Evolutionary conservation across 306 rosid species (phyloP).

Genomic region (apple (Malus domestica)): DNA sequence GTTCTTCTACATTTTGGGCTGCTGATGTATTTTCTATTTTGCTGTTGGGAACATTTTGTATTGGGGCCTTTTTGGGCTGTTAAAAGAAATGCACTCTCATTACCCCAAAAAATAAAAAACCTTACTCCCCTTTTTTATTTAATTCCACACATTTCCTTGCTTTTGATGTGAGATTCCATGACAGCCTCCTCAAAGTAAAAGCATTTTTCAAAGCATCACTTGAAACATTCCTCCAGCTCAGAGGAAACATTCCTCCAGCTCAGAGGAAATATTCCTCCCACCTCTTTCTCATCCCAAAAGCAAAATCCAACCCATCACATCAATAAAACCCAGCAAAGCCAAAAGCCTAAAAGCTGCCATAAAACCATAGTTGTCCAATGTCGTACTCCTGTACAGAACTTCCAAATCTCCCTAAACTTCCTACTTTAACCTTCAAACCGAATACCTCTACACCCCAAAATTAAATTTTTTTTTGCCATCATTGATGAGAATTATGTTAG

Average conservation of each 20-base stretch:
- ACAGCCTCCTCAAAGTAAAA: background rate
- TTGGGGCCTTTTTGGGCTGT: no score
- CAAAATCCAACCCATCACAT: conserved; percentile 1
- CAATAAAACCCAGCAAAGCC: background rate
- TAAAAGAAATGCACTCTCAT: no score
- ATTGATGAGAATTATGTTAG: background rate
- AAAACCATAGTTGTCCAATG: background rate
- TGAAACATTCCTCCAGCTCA: background rate
- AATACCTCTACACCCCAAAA: background rate
- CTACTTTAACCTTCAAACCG: background rate
- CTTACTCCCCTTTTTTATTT: background rate
- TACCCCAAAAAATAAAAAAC: background rate
- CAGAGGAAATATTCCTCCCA: background rate
- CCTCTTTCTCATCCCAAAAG: background rate
- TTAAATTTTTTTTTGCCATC: no score
- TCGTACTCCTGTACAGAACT: background rate
- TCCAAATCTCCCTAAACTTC: background rate
- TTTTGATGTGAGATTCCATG: background rate
- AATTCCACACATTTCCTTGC: background rate
- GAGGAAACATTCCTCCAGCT: background rate
- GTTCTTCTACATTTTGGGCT: no score
- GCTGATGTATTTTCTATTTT: no score
- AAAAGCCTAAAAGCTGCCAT: background rate
- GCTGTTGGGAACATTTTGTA: no score
- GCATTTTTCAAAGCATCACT: background rate